Evolutionary conservation across 2,329 filamentous ascomycete species (phyloP).

Genomic region (Aspergillus novofumigatus): DNA sequence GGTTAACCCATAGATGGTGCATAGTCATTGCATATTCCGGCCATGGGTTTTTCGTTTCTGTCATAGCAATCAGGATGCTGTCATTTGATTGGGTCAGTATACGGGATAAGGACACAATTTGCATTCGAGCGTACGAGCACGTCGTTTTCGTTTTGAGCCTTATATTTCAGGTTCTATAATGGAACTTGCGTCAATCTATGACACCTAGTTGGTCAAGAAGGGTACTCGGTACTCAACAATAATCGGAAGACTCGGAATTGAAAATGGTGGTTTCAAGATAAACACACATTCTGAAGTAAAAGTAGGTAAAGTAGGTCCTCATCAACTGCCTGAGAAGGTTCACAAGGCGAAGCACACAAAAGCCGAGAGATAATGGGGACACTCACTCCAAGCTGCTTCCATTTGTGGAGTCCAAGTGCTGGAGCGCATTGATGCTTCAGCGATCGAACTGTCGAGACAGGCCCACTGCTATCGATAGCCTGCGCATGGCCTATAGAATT

Average conservation of each 20-base stretch:
- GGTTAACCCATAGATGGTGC: conserved; percentile 20
- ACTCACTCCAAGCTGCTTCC: neutral
- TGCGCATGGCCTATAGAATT: neutral
- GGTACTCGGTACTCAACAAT: neutral
- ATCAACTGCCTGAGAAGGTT: neutral
- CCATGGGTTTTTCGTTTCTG: neutral
- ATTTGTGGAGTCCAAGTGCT: no score
- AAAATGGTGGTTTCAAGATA: neutral
- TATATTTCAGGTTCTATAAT: neutral
- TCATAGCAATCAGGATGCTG: neutral
- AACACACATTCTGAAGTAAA: neutral
- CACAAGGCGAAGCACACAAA: neutral
- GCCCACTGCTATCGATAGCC: neutral
- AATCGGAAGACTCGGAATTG: neutral
- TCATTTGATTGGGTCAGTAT: neutral
- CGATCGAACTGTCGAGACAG: neutral
- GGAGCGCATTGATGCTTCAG: no score
- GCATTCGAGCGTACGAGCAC: neutral
- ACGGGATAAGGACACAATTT: neutral
- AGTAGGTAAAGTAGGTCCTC: neutral
- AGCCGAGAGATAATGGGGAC: no score
- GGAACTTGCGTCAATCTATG: neutral
- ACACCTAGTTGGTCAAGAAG: neutral
- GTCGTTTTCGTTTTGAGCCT: neutral
- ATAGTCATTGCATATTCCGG: neutral